phyloP scores from a whole-genome alignment of 2,329 filamentous ascomycete species.

The Dothistroma septosporum region DNA sequence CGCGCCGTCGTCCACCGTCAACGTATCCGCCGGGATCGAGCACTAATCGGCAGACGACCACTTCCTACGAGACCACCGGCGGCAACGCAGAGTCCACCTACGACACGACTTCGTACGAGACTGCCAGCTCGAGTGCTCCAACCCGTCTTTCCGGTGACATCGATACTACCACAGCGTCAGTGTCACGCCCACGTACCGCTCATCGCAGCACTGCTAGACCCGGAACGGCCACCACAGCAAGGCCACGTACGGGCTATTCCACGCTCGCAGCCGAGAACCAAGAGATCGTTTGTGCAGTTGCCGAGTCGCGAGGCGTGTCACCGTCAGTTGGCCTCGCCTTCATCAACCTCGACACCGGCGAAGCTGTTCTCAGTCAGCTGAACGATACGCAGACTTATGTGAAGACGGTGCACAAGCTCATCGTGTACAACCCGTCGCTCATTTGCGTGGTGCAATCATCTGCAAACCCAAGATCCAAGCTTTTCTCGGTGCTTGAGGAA shows the following conservation, averaged over 20 bases:
- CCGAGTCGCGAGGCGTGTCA: conserved; percentile 80
- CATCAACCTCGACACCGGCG: conserved; percentile 78
- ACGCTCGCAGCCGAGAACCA: conserved; percentile 58
- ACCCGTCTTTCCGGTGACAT: conserved; percentile 10
- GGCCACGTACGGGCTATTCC: conserved; percentile 54
- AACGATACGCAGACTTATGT: conserved; percentile 91
- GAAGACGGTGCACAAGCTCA: conserved; percentile 80
- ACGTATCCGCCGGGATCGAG: background rate
- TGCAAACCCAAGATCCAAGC: conserved; percentile 66
- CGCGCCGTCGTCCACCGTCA: conserved; percentile 5
- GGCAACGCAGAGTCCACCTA: background rate
- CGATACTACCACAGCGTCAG: conserved; percentile 22
- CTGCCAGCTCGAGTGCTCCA: conserved; percentile 8
- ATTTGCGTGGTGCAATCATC: conserved; percentile 73
- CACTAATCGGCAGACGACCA: background rate
- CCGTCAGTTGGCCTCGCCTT: conserved; percentile 83
- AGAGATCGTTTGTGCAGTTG: conserved; percentile 80
- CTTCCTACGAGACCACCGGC: background rate
- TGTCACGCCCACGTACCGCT: conserved; percentile 19
- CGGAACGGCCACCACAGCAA: conserved; percentile 36
- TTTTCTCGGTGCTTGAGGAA: conserved; percentile 70
- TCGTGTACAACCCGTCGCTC: conserved; percentile 71
- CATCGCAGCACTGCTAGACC: conserved; percentile 25
- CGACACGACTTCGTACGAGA: conserved; percentile 2
- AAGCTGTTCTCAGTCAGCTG: conserved; percentile 83